Base-by-base conservation (phyloP, 768 basidiomycete genomes). In the Megacollybia marginata region DNA sequence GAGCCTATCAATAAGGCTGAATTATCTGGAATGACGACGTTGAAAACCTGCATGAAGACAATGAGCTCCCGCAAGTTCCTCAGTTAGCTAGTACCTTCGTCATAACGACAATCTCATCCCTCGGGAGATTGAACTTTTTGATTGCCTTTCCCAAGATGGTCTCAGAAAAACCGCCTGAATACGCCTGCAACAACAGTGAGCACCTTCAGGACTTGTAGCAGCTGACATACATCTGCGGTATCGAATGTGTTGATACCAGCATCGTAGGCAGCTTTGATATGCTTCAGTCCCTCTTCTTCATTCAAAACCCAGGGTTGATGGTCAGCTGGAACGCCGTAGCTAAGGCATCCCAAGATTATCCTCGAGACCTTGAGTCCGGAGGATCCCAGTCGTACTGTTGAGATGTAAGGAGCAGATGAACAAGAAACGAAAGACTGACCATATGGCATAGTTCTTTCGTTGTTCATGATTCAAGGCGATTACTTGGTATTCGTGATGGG, bases 321-420 rank as follows among this genome's bases (percentile, higher is more conserved):
- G 11, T 74, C 68, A 15, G 13, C 18, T 11, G 72, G 65, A 9
- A 59, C 59, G 20, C 75, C 82, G 55, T 82, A 83, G 20, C 47
- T 31, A 54, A 59, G 55, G 38, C 53, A 55, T 18, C 59, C 62
- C 12, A 62, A 55, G 33, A 63, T 58, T 38, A 62, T 54, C 58
- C 59, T 68, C 7, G 76, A 78, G n/a, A 80, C 70, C 59, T 78
- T 70, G 18, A 73, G 55, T 10, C 76, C 77, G 0, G 70, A 72
- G 42, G 65, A 67, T 31, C 77, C 77, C 19, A 72, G 66, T 48
- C 68, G 65, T 9, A 64, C 70, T 73, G 38, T 40, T 3, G 4
- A 18, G 5, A 40, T 13, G 15, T 40, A 40, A 18, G 15, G 18
- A 40, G 8, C 38, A 13, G 38, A 40, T 15, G 18, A 18, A 13